These are phyloP conservation scores for Gossypium ekmanianum DNA, from an alignment of 345 rosid genomes.

Conservation along the genomic window DNA sequence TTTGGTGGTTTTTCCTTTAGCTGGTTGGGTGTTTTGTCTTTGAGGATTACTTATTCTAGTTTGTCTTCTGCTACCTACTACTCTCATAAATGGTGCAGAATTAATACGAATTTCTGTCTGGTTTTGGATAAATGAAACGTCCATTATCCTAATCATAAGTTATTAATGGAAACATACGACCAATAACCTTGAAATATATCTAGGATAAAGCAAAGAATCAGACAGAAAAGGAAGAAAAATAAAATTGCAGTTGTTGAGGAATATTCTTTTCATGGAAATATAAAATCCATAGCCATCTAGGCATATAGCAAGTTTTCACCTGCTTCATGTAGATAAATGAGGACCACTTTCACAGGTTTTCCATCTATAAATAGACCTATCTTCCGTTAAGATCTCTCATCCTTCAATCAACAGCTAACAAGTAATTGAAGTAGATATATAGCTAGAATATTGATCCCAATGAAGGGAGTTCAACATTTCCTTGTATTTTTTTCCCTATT, in stretches of 20 bases:
- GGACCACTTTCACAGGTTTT: not conserved
- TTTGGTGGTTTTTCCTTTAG: not conserved
- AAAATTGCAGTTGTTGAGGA: not conserved
- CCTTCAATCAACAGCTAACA: not conserved
- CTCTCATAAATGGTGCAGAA: not conserved
- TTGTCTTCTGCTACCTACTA: not conserved
- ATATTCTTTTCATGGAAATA: not conserved
- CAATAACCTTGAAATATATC: not conserved
- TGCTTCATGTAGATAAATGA: not conserved
- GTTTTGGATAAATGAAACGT: not conserved
- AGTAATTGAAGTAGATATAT: not conserved
- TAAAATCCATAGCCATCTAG: not conserved
- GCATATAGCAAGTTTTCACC: not conserved
- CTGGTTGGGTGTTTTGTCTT: not conserved
- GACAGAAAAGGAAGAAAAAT: not conserved
- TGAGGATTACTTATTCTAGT: not conserved
- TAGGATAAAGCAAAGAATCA: not conserved
- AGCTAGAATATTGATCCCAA: not conserved
- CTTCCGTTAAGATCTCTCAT: not conserved
- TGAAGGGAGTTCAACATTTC: not conserved
- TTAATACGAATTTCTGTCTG: not conserved
- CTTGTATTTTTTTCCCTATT: not conserved
- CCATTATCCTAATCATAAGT: not conserved
- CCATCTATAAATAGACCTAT: conserved; percentile 1
- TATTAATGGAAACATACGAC: not conserved